phyloP scores from a whole-genome alignment of 352 stramenopile genomes.

The Pythium coloratum region DNA sequence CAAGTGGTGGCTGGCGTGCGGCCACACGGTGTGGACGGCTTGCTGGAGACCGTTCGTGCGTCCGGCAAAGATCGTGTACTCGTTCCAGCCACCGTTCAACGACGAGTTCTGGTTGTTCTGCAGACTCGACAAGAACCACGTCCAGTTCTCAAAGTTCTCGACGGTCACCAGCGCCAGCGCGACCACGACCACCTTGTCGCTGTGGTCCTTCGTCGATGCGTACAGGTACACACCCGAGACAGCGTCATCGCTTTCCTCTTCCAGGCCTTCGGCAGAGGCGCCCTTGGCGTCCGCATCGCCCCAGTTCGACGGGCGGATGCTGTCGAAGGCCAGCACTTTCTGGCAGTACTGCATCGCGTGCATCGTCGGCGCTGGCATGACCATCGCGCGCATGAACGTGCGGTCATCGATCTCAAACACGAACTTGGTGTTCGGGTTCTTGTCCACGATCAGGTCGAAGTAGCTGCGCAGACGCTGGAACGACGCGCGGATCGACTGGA shows the following conservation, averaged over 20 bases:
- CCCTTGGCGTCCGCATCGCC: conserved; percentile 32
- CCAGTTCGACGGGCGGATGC: conserved; percentile 43
- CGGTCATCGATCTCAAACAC: conserved; percentile 52
- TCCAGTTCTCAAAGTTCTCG: conserved; percentile 71
- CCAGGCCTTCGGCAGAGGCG: conserved; percentile 38
- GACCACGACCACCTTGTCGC: conserved; percentile 66
- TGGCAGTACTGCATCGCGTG: conserved; percentile 56
- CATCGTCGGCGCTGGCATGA: conserved; percentile 55
- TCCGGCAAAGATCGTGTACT: conserved; percentile 71
- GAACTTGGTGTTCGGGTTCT: conserved; percentile 64
- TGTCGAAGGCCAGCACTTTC: conserved; percentile 64
- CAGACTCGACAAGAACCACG: conserved; percentile 66
- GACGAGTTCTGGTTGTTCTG: conserved; percentile 41
- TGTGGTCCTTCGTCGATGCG: conserved; percentile 72
- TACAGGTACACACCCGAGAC: conserved; percentile 78
- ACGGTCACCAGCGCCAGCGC: conserved; percentile 64
- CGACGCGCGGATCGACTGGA: conserved; percentile 55
- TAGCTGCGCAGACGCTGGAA: conserved; percentile 73
- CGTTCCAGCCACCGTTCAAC: conserved; percentile 37
- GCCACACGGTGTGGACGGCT: conserved; percentile 52
- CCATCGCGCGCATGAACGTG: conserved; percentile 62
- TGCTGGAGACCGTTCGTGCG: conserved; percentile 51
- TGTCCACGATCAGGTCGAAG: conserved; percentile 58
- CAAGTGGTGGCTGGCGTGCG: conserved; percentile 61
- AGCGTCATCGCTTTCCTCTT: conserved; percentile 65